Base-by-base conservation (phyloP, 2,329 filamentous ascomycete genomes). In the Fonsecaea nubica region DNA sequence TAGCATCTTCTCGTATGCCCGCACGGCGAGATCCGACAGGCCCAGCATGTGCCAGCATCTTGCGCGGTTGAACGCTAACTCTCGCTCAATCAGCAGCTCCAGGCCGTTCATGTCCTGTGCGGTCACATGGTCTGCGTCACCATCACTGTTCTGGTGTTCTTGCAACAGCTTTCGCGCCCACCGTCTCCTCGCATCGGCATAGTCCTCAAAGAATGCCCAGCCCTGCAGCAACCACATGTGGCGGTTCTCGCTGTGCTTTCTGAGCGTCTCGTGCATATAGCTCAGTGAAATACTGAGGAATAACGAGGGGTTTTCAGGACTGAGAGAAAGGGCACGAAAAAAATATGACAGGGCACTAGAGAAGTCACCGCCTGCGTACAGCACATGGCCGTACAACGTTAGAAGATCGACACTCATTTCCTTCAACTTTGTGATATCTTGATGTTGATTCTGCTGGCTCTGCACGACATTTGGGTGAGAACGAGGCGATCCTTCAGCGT, bases 191-290 rank as follows among this genome's bases (percentile, higher is more conserved):
- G 87, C 75, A 2, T 87, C 83, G 71, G 91, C 89, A 78, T 96
- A 96, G 40, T 87, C 82, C 64, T 89, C 87, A 64, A 98, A 79
- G 74, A 97, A 97, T 0, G 89, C 83, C 58, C 97, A 85, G 0
- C 93, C 95, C 76, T 98, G 93, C 70, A 92, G 84, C 50, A 97
- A 88, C 48, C 93, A 87, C 75, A 92, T 94, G 75, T 98, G 94
- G 1, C 95, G 84, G 76, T 98, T 98, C 56, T 94, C 92, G 0
- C 90, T 89, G 77, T 96, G 92, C 1, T 94, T 87, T 77, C 98
- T 97, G 74, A 97, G 85, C 0, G 91, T 90, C 76, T 95, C 91
- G 76, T 97, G 92, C 45, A 97, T 86, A 77, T 97, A 98, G 35
- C 90, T 89, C 12, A 95, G 85, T 0, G 90, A 93, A 30, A 97